Conservation (phyloP, 148 eudicot species). For the Camellia japonica region DNA sequence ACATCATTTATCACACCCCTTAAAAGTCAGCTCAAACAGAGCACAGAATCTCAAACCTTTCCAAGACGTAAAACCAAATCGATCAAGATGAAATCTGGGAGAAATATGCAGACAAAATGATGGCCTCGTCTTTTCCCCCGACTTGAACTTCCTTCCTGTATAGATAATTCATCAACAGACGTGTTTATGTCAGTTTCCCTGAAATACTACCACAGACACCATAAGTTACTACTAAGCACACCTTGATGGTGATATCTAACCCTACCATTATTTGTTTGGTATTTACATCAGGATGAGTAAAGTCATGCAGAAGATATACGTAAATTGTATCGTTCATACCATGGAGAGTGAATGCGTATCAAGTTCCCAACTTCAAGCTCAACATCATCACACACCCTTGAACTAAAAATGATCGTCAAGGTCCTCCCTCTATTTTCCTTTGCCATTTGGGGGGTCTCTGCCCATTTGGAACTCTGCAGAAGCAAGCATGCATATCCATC, state of each 20-base stretch:
- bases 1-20: neutral
- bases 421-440: conserved; percentile 31
- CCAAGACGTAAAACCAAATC: conserved; percentile 7
- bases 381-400: conserved; percentile 63
- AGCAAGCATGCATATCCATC: conserved; percentile 13
- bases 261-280: too few species aligned
- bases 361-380: conserved; percentile 71
- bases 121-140: conserved; percentile 35
- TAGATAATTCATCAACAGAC: conserved; percentile 10
- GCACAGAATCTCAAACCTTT: neutral
- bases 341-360: conserved; percentile 67
- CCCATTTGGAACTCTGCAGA: conserved; percentile 43
- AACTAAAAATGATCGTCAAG: conserved; percentile 62
- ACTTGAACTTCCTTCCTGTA: conserved; percentile 73
- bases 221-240: conserved; percentile 2
- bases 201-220: neutral
- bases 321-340: conserved; percentile 44
- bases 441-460: conserved; percentile 28
- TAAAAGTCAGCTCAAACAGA: neutral
- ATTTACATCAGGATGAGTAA: neutral
- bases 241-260: neutral
- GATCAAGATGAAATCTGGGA: conserved; percentile 37
- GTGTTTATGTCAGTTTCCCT: neutral
- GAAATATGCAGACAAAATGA: conserved; percentile 59
- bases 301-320: conserved; percentile 1